Percentiles rank a stretch among this genome's conserved stretches.
phyloP scores from a whole-genome alignment of 192 early-diverging fungal genomes.

The Entophlyctis helioformis region DNA sequence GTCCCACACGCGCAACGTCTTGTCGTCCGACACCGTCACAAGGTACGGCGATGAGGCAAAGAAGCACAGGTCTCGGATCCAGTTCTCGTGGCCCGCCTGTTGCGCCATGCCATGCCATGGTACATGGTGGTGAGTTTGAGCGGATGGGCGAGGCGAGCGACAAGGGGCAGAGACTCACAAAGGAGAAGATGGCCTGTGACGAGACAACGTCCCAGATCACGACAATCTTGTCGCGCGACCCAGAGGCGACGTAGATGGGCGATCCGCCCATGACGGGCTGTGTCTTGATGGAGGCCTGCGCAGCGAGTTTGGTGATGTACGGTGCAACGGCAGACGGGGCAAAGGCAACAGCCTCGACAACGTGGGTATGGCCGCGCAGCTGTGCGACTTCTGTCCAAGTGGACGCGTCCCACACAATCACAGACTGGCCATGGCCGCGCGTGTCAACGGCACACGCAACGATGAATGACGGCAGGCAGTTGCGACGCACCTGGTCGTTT shows the following conservation, averaged over 20 bases:
- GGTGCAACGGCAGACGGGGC: conserved; percentile 57
- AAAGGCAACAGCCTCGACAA: conserved; percentile 87
- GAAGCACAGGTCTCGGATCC: conserved; percentile 77
- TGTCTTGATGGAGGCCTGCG: too few relatives aligned
- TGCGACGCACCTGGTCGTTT: conserved; percentile 63
- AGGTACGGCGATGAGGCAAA: conserved; percentile 76
- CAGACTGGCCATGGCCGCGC: conserved; percentile 30
- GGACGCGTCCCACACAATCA: conserved; percentile 68
- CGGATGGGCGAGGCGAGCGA: too few relatives aligned
- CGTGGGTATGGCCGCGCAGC: conserved; percentile 84
- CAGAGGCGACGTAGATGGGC: conserved; percentile 74
- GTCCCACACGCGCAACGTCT: conserved; percentile 84
- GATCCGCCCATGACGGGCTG: too few relatives aligned
- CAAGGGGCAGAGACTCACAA: too few relatives aligned
- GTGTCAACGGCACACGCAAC: too few relatives aligned
- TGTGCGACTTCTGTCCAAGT: conserved; percentile 66
- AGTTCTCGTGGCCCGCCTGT: conserved; percentile 82
- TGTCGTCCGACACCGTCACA: conserved; percentile 80
- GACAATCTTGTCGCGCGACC: conserved; percentile 83
- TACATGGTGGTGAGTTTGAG: too few relatives aligned
- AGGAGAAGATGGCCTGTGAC: too few relatives aligned
- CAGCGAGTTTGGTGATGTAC: conserved; percentile 58
- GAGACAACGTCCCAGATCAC: conserved; percentile 70
- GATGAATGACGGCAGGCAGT: too few relatives aligned
- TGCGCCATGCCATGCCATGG: too few relatives aligned